Evolutionary conservation across 441 rosid genomes (phyloP).

Genomic region (Geranium incanum): DNA sequence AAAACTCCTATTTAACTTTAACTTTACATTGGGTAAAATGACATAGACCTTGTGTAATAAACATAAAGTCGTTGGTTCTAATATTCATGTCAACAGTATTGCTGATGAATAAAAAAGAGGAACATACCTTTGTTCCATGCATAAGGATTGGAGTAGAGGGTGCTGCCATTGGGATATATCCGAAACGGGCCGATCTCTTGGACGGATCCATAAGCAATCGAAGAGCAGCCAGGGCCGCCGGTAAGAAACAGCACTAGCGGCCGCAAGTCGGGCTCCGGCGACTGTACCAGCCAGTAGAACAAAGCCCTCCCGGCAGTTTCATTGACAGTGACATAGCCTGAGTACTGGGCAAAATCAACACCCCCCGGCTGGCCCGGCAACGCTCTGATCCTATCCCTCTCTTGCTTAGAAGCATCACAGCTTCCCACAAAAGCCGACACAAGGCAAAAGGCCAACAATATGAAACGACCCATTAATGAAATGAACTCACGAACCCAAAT

Average conservation of each 20-base stretch:
- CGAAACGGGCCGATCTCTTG: constrained; percentile 91
- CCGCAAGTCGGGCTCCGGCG: constrained; percentile 57
- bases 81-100: no score
- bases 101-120: no score
- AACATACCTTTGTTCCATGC: constrained; percentile 70
- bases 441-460: constrained; percentile 20
- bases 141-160: constrained; percentile 68
- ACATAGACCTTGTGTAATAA: no score
- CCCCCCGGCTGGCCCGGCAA: constrained; percentile 77
- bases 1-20: no score
- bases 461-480: constrained; percentile 34
- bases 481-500: no score
- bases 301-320: constrained; percentile 77
- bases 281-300: constrained; percentile 88
- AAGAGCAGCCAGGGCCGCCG: constrained; percentile 98
- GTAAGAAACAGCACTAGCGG: constrained; percentile 92
- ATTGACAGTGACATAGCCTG: constrained; percentile 82
- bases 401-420: constrained; percentile 37
- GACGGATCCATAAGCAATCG: constrained; percentile 74
- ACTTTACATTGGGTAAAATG: no score
- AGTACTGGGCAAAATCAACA: constrained; percentile 62
- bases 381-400: constrained; percentile 44
- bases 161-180: constrained; percentile 66
- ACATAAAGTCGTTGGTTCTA: not conserved
- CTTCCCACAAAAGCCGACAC: constrained; percentile 25